Evolutionary conservation across 2,329 filamentous ascomycete genomes (phyloP).

Genomic region (Graphilbum ipis-grandicollis): DNA sequence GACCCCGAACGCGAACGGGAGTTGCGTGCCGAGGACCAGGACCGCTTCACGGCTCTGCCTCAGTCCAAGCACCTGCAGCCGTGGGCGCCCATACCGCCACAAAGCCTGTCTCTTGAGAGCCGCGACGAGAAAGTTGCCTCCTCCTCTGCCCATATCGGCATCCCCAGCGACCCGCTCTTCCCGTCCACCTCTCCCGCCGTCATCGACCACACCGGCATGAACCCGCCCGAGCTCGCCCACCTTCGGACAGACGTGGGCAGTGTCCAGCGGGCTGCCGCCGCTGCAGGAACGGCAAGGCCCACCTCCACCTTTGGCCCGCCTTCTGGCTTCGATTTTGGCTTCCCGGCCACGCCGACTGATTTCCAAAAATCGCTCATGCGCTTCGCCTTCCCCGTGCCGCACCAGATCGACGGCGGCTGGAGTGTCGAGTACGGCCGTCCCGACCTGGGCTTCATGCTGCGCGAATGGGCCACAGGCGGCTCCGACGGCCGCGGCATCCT

Average conservation of each 20-base stretch:
- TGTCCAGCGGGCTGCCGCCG: constrained; percentile 1
- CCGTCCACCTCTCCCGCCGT: constrained; percentile 3
- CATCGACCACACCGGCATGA: constrained; percentile 9
- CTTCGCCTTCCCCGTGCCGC: constrained; percentile 62
- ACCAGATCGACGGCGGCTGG: constrained; percentile 64
- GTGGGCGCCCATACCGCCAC: constrained; percentile 14
- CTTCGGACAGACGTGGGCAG: constrained; percentile 29
- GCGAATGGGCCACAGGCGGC: constrained; percentile 61
- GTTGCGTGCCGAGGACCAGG: constrained; percentile 66
- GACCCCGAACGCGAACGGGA: constrained; percentile 66
- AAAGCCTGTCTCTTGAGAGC: no score
- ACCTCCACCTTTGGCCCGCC: constrained; percentile 41
- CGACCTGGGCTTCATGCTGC: constrained; percentile 72
- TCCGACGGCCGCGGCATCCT: constrained; percentile 49
- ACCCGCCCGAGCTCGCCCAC: constrained; percentile 38
- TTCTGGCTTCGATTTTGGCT: constrained; percentile 60
- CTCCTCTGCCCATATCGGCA: no score
- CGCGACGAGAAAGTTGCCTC: no score
- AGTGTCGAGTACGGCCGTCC: constrained; percentile 84
- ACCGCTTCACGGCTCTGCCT: constrained; percentile 68
- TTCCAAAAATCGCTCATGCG: constrained; percentile 83
- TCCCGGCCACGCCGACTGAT: constrained; percentile 67
- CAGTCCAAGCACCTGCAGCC: constrained; percentile 46
- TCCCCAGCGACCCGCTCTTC: no score
- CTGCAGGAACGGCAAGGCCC: constrained; percentile 19